A percentile compares a stretch with the other conserved stretches of the same genome.
Conservation (phyloP, 2,329 filamentous ascomycete species). For the Ophiostoma montium region DNA sequence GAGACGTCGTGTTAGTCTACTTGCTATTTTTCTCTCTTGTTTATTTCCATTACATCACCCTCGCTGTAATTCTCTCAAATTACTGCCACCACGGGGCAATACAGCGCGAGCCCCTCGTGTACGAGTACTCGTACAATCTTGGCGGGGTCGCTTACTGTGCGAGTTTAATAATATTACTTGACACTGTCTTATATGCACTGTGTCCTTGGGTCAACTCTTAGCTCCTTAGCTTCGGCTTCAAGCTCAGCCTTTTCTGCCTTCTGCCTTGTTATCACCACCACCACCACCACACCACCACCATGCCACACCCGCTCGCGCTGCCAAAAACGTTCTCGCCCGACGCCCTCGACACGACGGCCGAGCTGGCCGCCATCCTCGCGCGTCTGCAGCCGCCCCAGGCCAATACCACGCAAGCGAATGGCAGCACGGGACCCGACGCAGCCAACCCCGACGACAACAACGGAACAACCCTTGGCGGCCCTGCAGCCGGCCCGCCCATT, state of each 20-base stretch:
- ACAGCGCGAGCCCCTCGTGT: neutral
- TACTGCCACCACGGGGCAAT: neutral
- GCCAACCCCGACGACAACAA: conserved; percentile 23
- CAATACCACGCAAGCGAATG: conserved; percentile 13
- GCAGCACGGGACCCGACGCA: neutral
- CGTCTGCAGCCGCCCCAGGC: conserved; percentile 47
- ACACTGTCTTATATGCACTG: neutral
- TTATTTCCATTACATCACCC: neutral
- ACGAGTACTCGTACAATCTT: neutral
- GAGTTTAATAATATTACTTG: no score
- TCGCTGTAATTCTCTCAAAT: conserved; percentile 6
- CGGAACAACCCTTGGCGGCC: neutral
- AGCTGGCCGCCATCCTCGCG: conserved; percentile 63
- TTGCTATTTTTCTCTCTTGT: neutral
- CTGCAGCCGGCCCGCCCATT: conserved; percentile 17
- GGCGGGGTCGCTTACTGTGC: neutral
- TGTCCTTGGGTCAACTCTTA: no score
- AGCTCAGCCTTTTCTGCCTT: no score
- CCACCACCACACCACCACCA: neutral
- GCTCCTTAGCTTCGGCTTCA: no score
- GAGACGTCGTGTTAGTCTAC: neutral
- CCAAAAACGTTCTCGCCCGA: conserved; percentile 61
- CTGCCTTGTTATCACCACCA: neutral
- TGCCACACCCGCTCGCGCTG: conserved; percentile 32
- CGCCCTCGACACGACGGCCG: conserved; percentile 72